A percentile compares a stretch with the other conserved stretches of the same genome.
Conservation (phyloP, 768 basidiomycete species). For the Leucocoprinus leucothites region DNA sequence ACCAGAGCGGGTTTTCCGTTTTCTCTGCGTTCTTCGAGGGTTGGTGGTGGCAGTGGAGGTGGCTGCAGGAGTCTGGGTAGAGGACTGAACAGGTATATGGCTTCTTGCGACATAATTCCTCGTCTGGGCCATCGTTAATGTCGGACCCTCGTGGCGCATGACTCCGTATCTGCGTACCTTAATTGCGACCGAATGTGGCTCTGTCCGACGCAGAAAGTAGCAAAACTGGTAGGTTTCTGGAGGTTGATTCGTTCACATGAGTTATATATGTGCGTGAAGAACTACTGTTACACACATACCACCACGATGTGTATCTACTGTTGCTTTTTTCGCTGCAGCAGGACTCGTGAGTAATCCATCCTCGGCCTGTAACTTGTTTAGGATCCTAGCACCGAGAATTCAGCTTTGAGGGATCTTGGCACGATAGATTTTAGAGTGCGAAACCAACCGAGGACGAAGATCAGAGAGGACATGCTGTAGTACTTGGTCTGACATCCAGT, state of each 20-base stretch:
- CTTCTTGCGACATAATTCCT: constrained; percentile 35
- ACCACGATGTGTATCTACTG: constrained; percentile 82
- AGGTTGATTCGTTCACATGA: not conserved
- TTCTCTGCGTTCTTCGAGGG: not conserved
- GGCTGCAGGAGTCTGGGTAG: not conserved
- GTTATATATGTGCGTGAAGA: constrained; percentile 1
- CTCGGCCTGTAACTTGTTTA: constrained; percentile 65
- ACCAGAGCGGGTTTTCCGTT: not conserved
- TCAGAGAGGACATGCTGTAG: constrained; percentile 81
- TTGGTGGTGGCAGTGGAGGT: not conserved
- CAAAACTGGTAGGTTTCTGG: constrained; percentile 87
- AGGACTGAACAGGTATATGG: not conserved
- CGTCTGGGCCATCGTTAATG: constrained; percentile 22
- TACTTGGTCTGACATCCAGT: constrained; percentile 87
- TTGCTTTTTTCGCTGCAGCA: constrained; percentile 56
- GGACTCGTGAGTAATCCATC: constrained; percentile 39
- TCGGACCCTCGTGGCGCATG: not conserved
- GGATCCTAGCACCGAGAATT: constrained; percentile 39
- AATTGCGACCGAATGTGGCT: constrained; percentile 75
- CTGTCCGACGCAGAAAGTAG: constrained; percentile 82
- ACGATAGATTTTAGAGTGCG: constrained; percentile 6
- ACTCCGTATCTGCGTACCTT: constrained; percentile 58
- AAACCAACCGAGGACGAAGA: constrained; percentile 61
- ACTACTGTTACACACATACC: constrained; percentile 38
- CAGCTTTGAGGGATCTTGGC: no score